Evolutionary conservation across 2,329 filamentous ascomycete species (phyloP), one percentile per base, ranked within the genome.

Genomic region (Neonectria punicea): DNA sequence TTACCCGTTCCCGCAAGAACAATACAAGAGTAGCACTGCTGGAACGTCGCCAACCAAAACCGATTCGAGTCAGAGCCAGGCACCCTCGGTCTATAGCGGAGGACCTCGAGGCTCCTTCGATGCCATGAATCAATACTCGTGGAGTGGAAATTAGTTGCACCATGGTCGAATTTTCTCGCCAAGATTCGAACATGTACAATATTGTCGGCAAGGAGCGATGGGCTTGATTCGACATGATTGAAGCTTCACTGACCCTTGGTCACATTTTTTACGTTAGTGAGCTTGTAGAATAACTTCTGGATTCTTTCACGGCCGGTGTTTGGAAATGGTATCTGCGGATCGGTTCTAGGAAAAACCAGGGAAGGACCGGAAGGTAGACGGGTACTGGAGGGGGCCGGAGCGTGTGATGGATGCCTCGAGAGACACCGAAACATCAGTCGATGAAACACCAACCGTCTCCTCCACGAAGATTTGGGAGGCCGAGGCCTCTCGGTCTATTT

Each of bases 61-160:
- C 7, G 78, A 80, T 14, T 74, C 80, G 34, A 78, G 80, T 16
- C 80, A 80, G 16, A 74, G 80, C 30, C 78, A 81, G 11, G 78
- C 82, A 14, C 78, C 80, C 4, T 75, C 79, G 20, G 73, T 79
- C 25, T 85, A 85, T 61, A 79, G 73, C 28, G 76, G 77, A 46
- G 76, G 75, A 13, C 69, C 78, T 32, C 76, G 81, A 50, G 80
- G 80, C 18, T 85, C 85, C 14, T 85, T 84, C 63, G 82, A 84
- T 59, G 79, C 78, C 53, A 80, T 87, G 76, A 84, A 82, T 73
- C 84, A 87, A 73, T 89, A 89, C 74, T 86, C 85, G 34, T 89
- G 87, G 87, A 87, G 83, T 68, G 79, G 82, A 56, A 85, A 83
- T 61, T 86, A 76, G 41, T 61, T 51, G 51, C 36, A 18, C 51